Conservation (phyloP, 768 basidiomycete species). For the Clathrus columnatus region DNA sequence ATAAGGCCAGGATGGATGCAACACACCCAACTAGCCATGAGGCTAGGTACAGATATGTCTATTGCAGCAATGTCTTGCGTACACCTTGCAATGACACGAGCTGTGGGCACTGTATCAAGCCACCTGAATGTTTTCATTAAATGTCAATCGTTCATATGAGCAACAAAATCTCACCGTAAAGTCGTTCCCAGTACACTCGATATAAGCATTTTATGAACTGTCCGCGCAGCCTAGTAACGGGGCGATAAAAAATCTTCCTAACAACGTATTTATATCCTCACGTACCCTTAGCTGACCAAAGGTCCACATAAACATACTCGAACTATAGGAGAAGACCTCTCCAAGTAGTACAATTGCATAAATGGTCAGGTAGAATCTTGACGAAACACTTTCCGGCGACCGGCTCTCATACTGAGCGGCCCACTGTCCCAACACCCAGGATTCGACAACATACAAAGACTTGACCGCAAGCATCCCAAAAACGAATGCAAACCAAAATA, state of each 20-base stretch:
- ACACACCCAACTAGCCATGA: not conserved
- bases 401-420: slow-evolving; percentile 5
- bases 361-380: not conserved
- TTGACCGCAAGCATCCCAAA: not conserved
- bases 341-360: not conserved
- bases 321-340: not conserved
- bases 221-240: slow-evolving; percentile 4
- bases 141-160: not conserved
- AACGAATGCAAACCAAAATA: slow-evolving; percentile 13
- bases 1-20: not conserved
- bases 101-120: slow-evolving; percentile 18
- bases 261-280: not conserved
- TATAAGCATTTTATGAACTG: slow-evolving; percentile 7
- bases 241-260: not conserved
- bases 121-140: slow-evolving; percentile 3
- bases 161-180: slow-evolving; percentile 7
- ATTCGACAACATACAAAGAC: not conserved
- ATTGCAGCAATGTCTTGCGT: slow-evolving; percentile 16
- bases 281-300: not conserved
- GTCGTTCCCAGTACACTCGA: slow-evolving; percentile 10
- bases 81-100: slow-evolving; percentile 19
- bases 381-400: not conserved
- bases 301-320: not conserved
- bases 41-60: slow-evolving; percentile 3
- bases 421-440: slow-evolving; percentile 8